Evolutionary conservation across 345 rosid genomes (phyloP).

Genomic region (Citrus hindsii): DNA sequence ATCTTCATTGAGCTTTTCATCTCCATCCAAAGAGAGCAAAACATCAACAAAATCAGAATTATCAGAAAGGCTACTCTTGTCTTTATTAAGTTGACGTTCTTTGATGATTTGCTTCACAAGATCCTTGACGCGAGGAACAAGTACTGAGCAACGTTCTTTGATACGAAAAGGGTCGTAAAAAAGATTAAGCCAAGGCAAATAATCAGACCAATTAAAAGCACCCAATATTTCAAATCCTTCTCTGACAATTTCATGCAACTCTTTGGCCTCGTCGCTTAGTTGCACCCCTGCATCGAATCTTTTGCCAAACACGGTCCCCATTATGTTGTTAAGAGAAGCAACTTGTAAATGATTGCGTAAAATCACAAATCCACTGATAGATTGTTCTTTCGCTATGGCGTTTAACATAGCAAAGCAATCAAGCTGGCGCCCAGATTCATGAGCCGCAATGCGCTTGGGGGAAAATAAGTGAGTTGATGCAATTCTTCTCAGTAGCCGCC

Average conservation of each 20-base stretch:
- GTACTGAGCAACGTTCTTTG: conserved; percentile 34
- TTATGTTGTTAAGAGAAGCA: conserved; percentile 50
- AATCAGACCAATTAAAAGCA: conserved; percentile 61
- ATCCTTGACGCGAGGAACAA: conserved; percentile 45
- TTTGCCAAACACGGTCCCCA: conserved; percentile 55
- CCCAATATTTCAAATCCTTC: conserved; percentile 60
- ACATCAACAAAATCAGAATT: conserved; percentile 48
- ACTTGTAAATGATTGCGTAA: conserved; percentile 43
- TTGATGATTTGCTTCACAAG: conserved; percentile 36
- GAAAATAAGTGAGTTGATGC: conserved; percentile 46
- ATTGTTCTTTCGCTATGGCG: conserved; percentile 24
- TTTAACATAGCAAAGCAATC: conserved; percentile 33
- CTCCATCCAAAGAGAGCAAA: conserved; percentile 41
- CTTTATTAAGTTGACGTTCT: conserved; percentile 23
- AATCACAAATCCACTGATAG: conserved; percentile 15
- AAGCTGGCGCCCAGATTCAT: conserved; percentile 36
- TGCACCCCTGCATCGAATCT: conserved; percentile 22
- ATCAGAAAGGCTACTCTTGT: conserved; percentile 1
- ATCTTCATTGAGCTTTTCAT: conserved; percentile 38
- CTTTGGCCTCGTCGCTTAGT: conserved; percentile 19
- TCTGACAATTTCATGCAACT: conserved; percentile 35
- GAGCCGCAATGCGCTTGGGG: conserved; percentile 40
- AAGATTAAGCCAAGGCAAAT: conserved; percentile 42
- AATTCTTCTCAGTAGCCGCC: conserved; percentile 44
- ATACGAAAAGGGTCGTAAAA: conserved; percentile 45